Percentiles rank a stretch among this genome's conserved stretches.
These are phyloP conservation scores for Arthrobotrys iridis DNA, from an alignment of 2,329 filamentous ascomycete species.

Conservation along the genomic window DNA sequence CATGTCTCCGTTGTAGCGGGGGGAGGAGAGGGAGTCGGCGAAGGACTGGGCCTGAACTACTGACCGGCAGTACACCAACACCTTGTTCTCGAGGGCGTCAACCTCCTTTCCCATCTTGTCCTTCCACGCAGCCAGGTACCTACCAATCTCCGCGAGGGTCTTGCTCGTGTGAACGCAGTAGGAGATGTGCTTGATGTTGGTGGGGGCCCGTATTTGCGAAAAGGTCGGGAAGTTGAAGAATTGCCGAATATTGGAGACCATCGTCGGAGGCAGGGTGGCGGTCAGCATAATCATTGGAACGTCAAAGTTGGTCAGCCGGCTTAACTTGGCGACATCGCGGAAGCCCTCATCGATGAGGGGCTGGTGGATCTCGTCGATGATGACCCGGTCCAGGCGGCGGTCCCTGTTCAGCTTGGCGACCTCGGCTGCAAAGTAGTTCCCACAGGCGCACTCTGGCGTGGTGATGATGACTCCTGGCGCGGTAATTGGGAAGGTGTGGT, in stretches of 20 bases:
- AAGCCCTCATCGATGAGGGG: slow-evolving; percentile 5
- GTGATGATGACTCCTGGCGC: not conserved
- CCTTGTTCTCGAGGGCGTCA: too few relatives aligned
- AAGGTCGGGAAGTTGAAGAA: not conserved
- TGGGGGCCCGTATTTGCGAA: not conserved
- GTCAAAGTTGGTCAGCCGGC: not conserved
- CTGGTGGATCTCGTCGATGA: slow-evolving; percentile 20
- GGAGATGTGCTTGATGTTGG: not conserved
- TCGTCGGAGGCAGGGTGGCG: not conserved
- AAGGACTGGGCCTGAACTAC: too few relatives aligned
- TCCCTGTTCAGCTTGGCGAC: not conserved
- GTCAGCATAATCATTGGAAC: not conserved
- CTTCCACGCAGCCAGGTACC: not conserved
- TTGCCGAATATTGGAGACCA: not conserved
- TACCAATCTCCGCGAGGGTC: not conserved
- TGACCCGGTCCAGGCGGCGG: not conserved
- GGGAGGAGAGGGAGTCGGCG: too few relatives aligned
- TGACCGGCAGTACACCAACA: not conserved
- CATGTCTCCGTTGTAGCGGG: not conserved
- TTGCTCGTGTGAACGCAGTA: not conserved
- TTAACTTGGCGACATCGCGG: not conserved
- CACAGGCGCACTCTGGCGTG: not conserved
- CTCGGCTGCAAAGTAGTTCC: not conserved
- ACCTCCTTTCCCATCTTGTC: too few relatives aligned
- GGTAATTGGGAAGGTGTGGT: not conserved